These are phyloP conservation scores for Eleusine coracana DNA, from an alignment of 176 grass and related monocot species.

Conservation along the genomic window DNA sequence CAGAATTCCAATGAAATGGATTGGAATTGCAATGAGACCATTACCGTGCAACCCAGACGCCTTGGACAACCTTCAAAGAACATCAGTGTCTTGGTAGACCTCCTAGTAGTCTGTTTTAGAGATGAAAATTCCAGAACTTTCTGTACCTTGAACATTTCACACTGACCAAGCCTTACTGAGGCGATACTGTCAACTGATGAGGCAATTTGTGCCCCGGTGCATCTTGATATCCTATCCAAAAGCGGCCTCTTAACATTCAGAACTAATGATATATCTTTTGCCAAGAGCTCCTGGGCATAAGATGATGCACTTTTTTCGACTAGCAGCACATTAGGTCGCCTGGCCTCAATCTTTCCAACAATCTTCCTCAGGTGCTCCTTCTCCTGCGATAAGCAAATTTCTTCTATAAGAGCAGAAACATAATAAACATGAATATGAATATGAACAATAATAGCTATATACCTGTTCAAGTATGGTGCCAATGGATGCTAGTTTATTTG, in stretches of 20 bases:
- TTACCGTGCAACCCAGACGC: slow-evolving; percentile 94
- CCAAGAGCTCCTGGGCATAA: slow-evolving; percentile 80
- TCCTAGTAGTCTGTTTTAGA: slow-evolving; percentile 45
- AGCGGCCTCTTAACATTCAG: slow-evolving; percentile 87
- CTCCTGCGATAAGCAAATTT: slow-evolving; percentile 58
- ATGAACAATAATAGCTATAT: slow-evolving; percentile 20
- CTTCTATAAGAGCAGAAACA: slow-evolving; percentile 39
- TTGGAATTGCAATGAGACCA: slow-evolving; percentile 17
- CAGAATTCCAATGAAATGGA: slow-evolving; percentile 11
- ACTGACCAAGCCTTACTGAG: slow-evolving; percentile 62
- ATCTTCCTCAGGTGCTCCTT: slow-evolving; percentile 71
- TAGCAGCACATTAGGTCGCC: slow-evolving; percentile 78
- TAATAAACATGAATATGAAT: slow-evolving; percentile 11
- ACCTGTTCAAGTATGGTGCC: slow-evolving; percentile 84
- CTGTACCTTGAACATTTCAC: slow-evolving; percentile 78
- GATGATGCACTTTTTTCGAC: slow-evolving; percentile 94
- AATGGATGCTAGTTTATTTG: slow-evolving; percentile 90
- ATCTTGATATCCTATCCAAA: slow-evolving; percentile 89
- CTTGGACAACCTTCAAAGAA: slow-evolving; percentile 95
- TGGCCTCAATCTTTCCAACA: slow-evolving; percentile 71
- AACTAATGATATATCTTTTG: slow-evolving; percentile 90
- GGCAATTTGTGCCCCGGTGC: slow-evolving; percentile 88
- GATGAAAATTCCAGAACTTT: slow-evolving; percentile 61
- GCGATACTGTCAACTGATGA: slow-evolving; percentile 70
- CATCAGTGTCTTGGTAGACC: slow-evolving; percentile 79